These are phyloP conservation scores for Citrus cavaleriei DNA, from an alignment of 345 rosid species.

Conservation along the genomic window DNA sequence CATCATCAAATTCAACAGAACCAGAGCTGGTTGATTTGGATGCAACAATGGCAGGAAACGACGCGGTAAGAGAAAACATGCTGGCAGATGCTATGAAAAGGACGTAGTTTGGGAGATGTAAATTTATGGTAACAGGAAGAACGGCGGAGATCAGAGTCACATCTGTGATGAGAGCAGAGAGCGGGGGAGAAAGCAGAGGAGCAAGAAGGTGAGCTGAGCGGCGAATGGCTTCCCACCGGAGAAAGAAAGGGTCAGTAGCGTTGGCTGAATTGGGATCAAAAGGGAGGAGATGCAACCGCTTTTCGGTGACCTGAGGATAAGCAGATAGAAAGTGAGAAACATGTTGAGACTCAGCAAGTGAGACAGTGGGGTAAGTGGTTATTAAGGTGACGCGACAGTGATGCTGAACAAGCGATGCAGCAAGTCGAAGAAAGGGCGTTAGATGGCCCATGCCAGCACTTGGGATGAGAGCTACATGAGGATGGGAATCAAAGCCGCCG, in stretches of 20 bases:
- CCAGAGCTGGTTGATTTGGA: background rate
- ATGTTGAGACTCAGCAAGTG: conserved; percentile 29
- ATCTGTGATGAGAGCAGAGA: conserved; percentile 32
- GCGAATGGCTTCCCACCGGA: conserved; percentile 30
- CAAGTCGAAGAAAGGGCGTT: conserved; percentile 43
- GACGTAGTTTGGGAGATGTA: conserved; percentile 25
- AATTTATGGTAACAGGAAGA: conserved; percentile 14
- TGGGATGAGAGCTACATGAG: conserved; percentile 38
- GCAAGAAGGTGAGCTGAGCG: conserved; percentile 34
- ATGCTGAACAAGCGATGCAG: conserved; percentile 22
- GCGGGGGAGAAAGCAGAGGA: conserved; percentile 19
- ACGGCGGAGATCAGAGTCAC: conserved; percentile 13
- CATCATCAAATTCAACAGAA: conserved; percentile 5
- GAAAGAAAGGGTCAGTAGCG: conserved; percentile 29
- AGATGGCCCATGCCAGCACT: conserved; percentile 48
- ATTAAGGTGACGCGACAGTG: conserved; percentile 37
- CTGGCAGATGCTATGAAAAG: conserved; percentile 27
- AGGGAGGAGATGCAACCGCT: conserved; percentile 26
- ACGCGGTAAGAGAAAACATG: conserved; percentile 20
- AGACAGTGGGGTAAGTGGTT: conserved; percentile 30
- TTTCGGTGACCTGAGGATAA: conserved; percentile 26
- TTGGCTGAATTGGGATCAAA: background rate
- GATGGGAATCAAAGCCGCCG: background rate
- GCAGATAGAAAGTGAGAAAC: conserved; percentile 29
- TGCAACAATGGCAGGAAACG: background rate